Base-by-base conservation (phyloP, 176 grass and related monocot species). In the Melocanna baccifera region DNA sequence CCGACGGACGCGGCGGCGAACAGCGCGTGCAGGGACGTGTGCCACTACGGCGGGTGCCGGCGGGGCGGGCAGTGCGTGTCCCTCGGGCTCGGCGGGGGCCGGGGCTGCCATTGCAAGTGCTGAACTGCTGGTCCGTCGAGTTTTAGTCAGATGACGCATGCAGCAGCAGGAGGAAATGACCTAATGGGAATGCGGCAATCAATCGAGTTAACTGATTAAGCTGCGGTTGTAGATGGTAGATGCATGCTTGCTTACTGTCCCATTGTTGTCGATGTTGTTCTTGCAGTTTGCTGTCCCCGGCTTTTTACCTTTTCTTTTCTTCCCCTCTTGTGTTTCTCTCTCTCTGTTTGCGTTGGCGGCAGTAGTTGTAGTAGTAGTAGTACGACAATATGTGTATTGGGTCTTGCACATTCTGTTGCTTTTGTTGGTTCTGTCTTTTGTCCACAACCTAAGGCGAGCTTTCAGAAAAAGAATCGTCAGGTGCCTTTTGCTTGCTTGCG, bases 21-120 rank as follows among this genome's bases (percentile, higher is more conserved):
- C 88, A 91, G 80, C 37, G 92, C 92, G 0, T 94, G 92, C 88
- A 79, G 71, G 79, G 92, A 94, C 84, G 52, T 94, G 83, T 94
- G 92, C 86, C 92, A 94, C 88, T 94, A 94, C 79, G 92, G 86
- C 53, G 88, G 92, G 11, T 91, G 86, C 80, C 55, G 79, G 4
- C 89, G 84, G 52, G 92, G 92, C 45, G 88, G 92, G 1, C 79
- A 18, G 67, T 94, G 92, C 92, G 86, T 86, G 39, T 80, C 76
- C 3, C 79, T 79, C 20, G 88, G 47, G 6, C 40, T 83, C 28
- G 83, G 14, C 68, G 13, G 61, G 7, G 86, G 78, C 28, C 28
- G 86, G 2, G 83, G 86, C 13, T 94, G 92, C 74, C 83, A 88
- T 34, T 90, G 86, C 85, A 88, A 71, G 45, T 90, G 91, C 82